phyloP scores from a whole-genome alignment of 2,329 filamentous ascomycete species.

The Allantophomopsis cytisporea region DNA sequence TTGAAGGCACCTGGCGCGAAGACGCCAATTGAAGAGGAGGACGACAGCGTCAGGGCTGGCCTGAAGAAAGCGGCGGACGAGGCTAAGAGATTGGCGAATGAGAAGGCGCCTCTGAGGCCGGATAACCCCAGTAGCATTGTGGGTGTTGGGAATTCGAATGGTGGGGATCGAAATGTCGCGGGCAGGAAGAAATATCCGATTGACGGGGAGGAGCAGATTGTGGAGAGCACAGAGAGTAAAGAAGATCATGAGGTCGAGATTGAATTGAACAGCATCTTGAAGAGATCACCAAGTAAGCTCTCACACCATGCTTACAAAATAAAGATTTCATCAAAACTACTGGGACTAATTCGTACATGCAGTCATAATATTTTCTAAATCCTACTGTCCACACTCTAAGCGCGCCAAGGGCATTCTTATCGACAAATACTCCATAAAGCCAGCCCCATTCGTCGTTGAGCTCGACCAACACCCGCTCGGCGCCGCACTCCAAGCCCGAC shows the following conservation, averaged over 20 bases:
- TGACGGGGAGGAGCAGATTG: constrained; percentile 20
- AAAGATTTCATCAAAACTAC: neutral
- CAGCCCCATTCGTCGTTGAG: constrained; percentile 78
- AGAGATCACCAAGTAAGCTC: constrained; percentile 65
- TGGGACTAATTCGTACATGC: neutral
- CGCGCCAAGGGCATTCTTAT: constrained; percentile 77
- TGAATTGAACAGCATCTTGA: constrained; percentile 68
- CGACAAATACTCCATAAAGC: constrained; percentile 71
- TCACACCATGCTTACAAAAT: neutral
- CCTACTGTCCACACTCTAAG: constrained; percentile 78
- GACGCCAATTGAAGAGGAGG: constrained; percentile 32
- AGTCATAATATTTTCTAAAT: constrained; percentile 96
- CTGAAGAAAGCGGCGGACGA: constrained; percentile 56
- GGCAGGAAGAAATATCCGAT: constrained; percentile 30
- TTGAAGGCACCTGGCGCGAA: neutral
- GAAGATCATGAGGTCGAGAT: constrained; percentile 52
- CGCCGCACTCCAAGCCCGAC: constrained; percentile 52
- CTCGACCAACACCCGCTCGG: constrained; percentile 75
- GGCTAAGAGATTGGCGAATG: constrained; percentile 54
- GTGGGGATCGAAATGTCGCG: constrained; percentile 26
- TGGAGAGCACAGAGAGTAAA: constrained; percentile 32
- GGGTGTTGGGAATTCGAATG: constrained; percentile 20
- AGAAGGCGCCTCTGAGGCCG: constrained; percentile 44
- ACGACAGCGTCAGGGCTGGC: constrained; percentile 37
- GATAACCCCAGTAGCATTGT: constrained; percentile 43